phyloP scores from a whole-genome alignment of 208 protist genomes.

The Endotrypanum monterogeii region DNA sequence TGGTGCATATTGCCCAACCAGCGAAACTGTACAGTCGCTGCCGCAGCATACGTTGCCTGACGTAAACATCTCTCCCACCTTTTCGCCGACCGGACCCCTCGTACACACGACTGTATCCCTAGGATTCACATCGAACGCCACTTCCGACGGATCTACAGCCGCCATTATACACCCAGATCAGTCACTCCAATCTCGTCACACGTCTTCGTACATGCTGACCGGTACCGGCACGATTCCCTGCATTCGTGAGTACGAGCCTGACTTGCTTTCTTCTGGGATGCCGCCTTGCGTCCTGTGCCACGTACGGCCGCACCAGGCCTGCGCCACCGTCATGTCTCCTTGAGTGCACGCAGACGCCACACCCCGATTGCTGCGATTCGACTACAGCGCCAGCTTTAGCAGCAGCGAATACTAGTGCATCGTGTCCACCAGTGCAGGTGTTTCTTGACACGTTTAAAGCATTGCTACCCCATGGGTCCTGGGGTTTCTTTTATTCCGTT shows the following conservation, averaged over 20 bases:
- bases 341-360: constrained; percentile 1
- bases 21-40: constrained; percentile 10
- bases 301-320: constrained; percentile 27
- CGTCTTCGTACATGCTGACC: constrained; percentile 27
- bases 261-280: constrained; percentile 14
- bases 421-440: not conserved
- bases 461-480: not conserved
- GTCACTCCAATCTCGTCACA: constrained; percentile 25
- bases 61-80: constrained; percentile 22
- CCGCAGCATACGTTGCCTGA: constrained; percentile 8
- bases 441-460: not conserved
- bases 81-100: constrained; percentile 18
- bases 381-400: not conserved
- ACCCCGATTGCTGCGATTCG: not conserved
- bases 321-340: constrained; percentile 31
- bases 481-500: not conserved
- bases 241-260: constrained; percentile 19
- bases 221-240: constrained; percentile 5
- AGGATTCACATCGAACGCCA: constrained; percentile 14
- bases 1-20: constrained; percentile 23
- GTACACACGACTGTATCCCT: constrained; percentile 24
- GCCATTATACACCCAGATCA: not conserved
- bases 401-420: not conserved
- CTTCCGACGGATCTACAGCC: constrained; percentile 1
- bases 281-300: constrained; percentile 31